phyloP scores from a whole-genome alignment of 495 filamentous ascomycete species.

The Penicillium macrosclerotiorum region DNA sequence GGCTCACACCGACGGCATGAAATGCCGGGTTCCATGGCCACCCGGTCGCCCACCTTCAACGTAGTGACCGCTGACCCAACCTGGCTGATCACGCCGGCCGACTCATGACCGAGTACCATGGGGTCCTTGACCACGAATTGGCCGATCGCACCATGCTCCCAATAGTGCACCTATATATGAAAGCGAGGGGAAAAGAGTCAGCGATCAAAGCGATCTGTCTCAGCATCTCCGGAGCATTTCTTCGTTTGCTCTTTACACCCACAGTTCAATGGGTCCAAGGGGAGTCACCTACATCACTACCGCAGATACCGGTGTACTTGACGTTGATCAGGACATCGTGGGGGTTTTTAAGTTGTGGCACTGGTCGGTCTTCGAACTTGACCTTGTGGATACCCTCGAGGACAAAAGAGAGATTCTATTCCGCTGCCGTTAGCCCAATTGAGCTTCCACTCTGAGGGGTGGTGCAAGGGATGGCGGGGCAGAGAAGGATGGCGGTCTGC shows the following conservation, averaged over 20 bases:
- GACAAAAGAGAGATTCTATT: slow-evolving; percentile 84
- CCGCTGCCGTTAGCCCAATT: slow-evolving; percentile 2
- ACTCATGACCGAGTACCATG: slow-evolving; percentile 94
- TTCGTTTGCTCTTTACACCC: background rate
- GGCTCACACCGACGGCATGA: slow-evolving; percentile 52
- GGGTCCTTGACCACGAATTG: slow-evolving; percentile 76
- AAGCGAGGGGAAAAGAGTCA: too few species aligned
- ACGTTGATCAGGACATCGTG: slow-evolving; percentile 80
- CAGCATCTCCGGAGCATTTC: background rate
- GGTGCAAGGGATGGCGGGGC: background rate
- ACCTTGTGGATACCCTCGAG: slow-evolving; percentile 72
- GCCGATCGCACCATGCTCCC: slow-evolving; percentile 79
- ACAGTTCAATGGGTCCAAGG: background rate
- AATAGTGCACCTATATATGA: slow-evolving; percentile 79
- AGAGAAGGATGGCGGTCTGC: too few species aligned
- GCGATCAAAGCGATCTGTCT: too few species aligned
- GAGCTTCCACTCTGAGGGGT: background rate
- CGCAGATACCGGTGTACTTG: slow-evolving; percentile 88
- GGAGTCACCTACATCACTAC: slow-evolving; percentile 63
- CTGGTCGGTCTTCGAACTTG: slow-evolving; percentile 69
- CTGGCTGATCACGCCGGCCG: slow-evolving; percentile 67
- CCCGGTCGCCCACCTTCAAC: slow-evolving; percentile 46
- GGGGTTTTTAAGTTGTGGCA: slow-evolving; percentile 62
- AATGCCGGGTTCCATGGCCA: slow-evolving; percentile 55
- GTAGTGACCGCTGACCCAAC: slow-evolving; percentile 56